Evolutionary conservation across 306 rosid species (phyloP), one percentile per base, ranked within the genome.

Genomic region (Cucurbita moschata): DNA sequence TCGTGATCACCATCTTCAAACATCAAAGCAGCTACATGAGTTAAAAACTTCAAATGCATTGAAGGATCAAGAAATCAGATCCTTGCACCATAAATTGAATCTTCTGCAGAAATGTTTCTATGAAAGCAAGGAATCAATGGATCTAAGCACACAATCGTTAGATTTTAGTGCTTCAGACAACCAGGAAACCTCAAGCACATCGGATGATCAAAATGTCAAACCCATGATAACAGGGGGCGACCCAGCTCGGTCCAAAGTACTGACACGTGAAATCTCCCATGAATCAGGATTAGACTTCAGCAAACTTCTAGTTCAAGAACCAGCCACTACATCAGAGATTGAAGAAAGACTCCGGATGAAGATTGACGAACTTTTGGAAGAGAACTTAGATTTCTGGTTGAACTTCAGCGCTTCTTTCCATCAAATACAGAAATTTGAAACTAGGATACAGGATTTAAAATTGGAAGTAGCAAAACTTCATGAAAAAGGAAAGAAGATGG

Each of bases 311-410:
- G 35, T 79, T 58, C 80, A 77, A 47, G 77, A 76, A 53, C 74
- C 87, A 46, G 62, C 73, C 15, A 61, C 83, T 15, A 83, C 73
- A 44, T 91, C 96, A 71, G 77, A 79, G 66, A 76, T 82, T 1
- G 99, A 95, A 82, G 88, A 88, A 74, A 85, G 79, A 59, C 89
- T 95, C 75, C 83, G 99, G 35, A 46, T 67, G 10, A 77, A 66
- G 75, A 87, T 95, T 47, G 99, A 95, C 70, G 96, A 84, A 84
- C 82, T 95, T 56, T 86, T 95, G 21, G 99, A 95, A 80, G 88
- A 95, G 79, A 95, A 95, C 86, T 82, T 95, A 46, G 87, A 61
- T 73, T 95, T 91, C 83, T 95, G 99, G 99, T 74, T 91, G 50
- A 85, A 86, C 49, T 95, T 91, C 76, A 88, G 99, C 77, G 79